Evolutionary conservation across 2,329 filamentous ascomycete species (phyloP), one percentile per base, ranked within the genome.

Genomic region (Curvularia eragrostidis): DNA sequence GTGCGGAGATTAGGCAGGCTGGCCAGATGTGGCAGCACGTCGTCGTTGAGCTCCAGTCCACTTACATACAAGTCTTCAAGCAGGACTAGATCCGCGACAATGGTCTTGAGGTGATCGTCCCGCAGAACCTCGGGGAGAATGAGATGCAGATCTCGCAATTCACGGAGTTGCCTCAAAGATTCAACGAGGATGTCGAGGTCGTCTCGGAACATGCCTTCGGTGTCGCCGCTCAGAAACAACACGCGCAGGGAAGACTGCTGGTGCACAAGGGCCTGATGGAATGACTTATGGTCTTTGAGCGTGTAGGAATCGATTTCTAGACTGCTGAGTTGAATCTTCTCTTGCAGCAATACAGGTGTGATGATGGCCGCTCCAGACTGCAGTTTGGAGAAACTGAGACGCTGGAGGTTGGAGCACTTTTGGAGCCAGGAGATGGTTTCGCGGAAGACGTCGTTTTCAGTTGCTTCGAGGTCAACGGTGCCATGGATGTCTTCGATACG

Each of bases 1-100:
- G 74, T 78, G 44, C 81, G 82, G 34, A 90, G 74, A 30, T 81
- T 77, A 3, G 70, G 69, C 42, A 88, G 75, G 5, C 70, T 70
- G 10, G 83, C 78, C 12, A 87, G 68, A 3, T 71, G 67, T 32
- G 69, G 68, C 54, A 83, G 79, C 10, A 84, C 75, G 21, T 80
- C 77, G 58, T 87, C 82, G 5, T 82, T 79, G 21, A 84, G 72
- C 15, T 83, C 82, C 42, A 81, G 79, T 8, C 87, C 86, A 42
- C 80, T 82, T 48, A 89, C 81, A 43, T 79, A 82, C 13, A 90
- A 72, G 12, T 85, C 81, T 62, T 87, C 84, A 0, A 90, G 78
- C 15, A 78, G 68, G 0, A 73, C 73, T 9, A 87, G 73, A 9
- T 77, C 70, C 1, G 69, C 58, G 23, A 82, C 78, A 15, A 90